These are phyloP conservation scores for Aspergillus baeticus DNA, from an alignment of 495 filamentous ascomycete species.

Conservation along the genomic window DNA sequence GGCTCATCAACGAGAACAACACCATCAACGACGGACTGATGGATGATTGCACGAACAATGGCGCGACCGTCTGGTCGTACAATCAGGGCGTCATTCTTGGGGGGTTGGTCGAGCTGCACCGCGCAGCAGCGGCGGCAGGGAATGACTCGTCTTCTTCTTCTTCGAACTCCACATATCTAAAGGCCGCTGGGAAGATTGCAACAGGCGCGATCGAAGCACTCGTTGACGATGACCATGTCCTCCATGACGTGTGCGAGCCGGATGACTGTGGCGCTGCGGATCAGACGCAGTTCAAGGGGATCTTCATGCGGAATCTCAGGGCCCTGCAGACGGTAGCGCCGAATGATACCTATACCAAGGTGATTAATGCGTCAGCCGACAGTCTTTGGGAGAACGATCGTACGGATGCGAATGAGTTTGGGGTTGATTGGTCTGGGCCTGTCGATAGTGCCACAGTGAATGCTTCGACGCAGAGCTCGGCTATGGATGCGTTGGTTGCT, in stretches of 20 bases:
- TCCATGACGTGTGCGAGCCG: slow-evolving; percentile 50
- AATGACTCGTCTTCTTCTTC: too few species aligned
- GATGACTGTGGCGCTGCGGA: slow-evolving; percentile 57
- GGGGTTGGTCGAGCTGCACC: slow-evolving; percentile 64
- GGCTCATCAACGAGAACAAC: slow-evolving; percentile 63
- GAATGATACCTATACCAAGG: slow-evolving; percentile 47
- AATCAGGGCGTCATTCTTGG: slow-evolving; percentile 81
- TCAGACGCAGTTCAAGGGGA: slow-evolving; percentile 70
- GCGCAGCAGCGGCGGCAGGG: slow-evolving; percentile 34
- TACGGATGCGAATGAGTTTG: background rate
- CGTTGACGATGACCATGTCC: too few species aligned
- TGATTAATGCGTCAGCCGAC: slow-evolving; percentile 61
- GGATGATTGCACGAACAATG: slow-evolving; percentile 57
- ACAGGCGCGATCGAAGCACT: too few species aligned
- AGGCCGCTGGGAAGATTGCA: too few species aligned
- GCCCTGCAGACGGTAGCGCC: slow-evolving; percentile 54
- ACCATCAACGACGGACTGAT: slow-evolving; percentile 72
- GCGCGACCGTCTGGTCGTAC: slow-evolving; percentile 65
- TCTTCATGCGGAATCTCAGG: slow-evolving; percentile 70
- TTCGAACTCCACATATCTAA: too few species aligned
- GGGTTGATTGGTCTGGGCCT: too few species aligned
- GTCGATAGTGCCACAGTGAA: too few species aligned
- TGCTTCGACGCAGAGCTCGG: too few species aligned
- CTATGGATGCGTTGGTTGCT: too few species aligned
- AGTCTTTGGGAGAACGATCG: slow-evolving; percentile 67